Evolutionary conservation across 257 asterid species (phyloP).

Genomic region (Penstemon eatonii): DNA sequence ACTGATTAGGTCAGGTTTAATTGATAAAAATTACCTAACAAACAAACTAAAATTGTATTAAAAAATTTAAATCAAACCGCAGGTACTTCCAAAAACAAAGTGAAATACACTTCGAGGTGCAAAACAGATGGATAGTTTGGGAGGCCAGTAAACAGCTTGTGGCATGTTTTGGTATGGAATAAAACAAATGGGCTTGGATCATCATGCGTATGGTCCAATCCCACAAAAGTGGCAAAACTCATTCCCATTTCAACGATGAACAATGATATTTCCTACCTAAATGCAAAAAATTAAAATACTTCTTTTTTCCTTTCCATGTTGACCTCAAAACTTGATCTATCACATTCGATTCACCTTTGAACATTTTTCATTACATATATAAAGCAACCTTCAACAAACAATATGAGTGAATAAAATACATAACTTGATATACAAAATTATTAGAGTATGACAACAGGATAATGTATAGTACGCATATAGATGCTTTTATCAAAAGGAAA

Average conservation of each 20-base stretch:
- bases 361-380: conserved; percentile 6
- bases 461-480: not conserved
- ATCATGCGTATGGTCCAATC: conserved; percentile 17
- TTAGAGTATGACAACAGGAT: too few species aligned
- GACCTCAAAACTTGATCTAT: not conserved
- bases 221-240: not conserved
- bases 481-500: not conserved
- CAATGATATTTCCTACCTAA: conserved; percentile 4
- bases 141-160: conserved; percentile 14
- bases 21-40: not conserved
- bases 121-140: not conserved
- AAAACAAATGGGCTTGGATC: conserved; percentile 4
- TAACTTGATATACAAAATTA: not conserved
- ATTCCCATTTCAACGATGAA: not conserved
- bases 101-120: conserved; percentile 12
- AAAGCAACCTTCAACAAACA: conserved; percentile 9
- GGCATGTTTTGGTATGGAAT: conserved; percentile 16
- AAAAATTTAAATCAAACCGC: not conserved
- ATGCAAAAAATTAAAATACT: not conserved
- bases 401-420: not conserved
- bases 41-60: conserved; percentile 12
- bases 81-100: conserved; percentile 8
- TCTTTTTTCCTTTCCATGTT: not conserved
- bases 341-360: conserved; percentile 1
- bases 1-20: conserved; percentile 1